Conservation (phyloP, 2,329 filamentous ascomycete genomes). For the Bimuria novae-zelandiae region DNA sequence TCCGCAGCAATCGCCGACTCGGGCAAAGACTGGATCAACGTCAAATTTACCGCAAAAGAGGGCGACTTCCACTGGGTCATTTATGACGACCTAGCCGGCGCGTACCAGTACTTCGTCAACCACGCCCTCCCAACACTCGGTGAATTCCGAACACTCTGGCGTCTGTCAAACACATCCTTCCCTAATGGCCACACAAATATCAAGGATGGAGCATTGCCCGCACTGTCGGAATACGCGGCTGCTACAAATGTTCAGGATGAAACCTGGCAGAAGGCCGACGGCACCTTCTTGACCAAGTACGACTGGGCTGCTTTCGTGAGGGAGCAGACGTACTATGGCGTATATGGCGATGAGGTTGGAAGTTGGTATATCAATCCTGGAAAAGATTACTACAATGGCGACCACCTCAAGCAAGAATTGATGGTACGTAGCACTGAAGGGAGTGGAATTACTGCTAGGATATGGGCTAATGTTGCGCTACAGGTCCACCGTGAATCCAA, state of each 20-base stretch:
- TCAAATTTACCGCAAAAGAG: constrained; percentile 53
- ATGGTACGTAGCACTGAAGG: constrained; percentile 40
- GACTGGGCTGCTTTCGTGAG: constrained; percentile 50
- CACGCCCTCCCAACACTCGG: constrained; percentile 54
- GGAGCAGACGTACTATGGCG: constrained; percentile 53
- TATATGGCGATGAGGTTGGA: constrained; percentile 56
- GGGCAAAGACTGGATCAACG: constrained; percentile 52
- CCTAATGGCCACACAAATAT: constrained; percentile 52
- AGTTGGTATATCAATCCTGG: constrained; percentile 58
- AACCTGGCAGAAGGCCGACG: constrained; percentile 56
- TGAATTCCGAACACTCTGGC: constrained; percentile 57
- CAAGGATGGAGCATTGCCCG: constrained; percentile 53
- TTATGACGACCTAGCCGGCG: constrained; percentile 54
- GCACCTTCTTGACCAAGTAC: constrained; percentile 59
- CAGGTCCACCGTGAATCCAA: constrained; percentile 55
- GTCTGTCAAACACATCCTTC: constrained; percentile 56
- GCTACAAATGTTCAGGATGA: constrained; percentile 59
- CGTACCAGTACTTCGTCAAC: constrained; percentile 62
- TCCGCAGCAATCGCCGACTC: constrained; percentile 51
- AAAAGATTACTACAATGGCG: constrained; percentile 59
- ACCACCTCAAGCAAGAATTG: constrained; percentile 59
- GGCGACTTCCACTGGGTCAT: constrained; percentile 61
- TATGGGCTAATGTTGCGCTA: not conserved
- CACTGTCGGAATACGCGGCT: constrained; percentile 49
- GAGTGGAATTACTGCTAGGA: not conserved